phyloP scores from a whole-genome alignment of 176 grass and related monocot genomes.

The Elymus sibiricus region DNA sequence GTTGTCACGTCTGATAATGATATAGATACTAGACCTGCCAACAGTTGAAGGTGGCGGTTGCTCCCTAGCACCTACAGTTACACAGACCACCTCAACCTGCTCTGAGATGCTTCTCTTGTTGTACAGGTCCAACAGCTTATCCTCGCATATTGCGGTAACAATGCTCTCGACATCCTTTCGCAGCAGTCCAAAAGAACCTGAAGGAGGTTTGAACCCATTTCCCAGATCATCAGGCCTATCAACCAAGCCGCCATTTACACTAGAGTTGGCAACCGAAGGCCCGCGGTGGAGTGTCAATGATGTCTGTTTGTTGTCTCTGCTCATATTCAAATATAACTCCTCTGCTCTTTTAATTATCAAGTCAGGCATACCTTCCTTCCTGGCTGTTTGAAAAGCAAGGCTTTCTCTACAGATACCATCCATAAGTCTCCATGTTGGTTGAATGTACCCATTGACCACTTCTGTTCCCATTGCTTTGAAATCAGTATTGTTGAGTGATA shows the following conservation, averaged over 20 bases:
- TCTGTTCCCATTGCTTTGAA: slow-evolving; percentile 91
- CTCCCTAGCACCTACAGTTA: slow-evolving; percentile 67
- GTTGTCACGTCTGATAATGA: slow-evolving; percentile 69
- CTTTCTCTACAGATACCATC: slow-evolving; percentile 91
- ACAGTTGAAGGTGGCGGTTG: slow-evolving; percentile 91
- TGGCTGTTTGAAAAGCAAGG: slow-evolving; percentile 89
- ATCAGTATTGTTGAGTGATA: slow-evolving; percentile 53
- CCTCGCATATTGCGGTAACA: slow-evolving; percentile 63
- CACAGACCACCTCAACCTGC: slow-evolving; percentile 43
- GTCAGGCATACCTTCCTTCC: slow-evolving; percentile 80
- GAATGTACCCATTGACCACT: slow-evolving; percentile 48
- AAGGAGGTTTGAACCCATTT: slow-evolving; percentile 19
- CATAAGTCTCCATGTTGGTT: slow-evolving; percentile 75
- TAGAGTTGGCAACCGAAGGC: background rate
- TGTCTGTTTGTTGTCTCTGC: slow-evolving; percentile 23
- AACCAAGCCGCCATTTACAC: slow-evolving; percentile 24
- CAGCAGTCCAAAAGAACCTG: slow-evolving; percentile 19
- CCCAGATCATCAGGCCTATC: slow-evolving; percentile 24
- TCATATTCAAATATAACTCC: slow-evolving; percentile 61
- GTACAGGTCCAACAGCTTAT: slow-evolving; percentile 57
- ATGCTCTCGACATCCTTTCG: slow-evolving; percentile 60
- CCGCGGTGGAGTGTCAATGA: background rate
- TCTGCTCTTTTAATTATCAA: slow-evolving; percentile 71
- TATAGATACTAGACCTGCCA: slow-evolving; percentile 78
- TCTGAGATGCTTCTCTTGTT: slow-evolving; percentile 52